phyloP scores from a whole-genome alignment of 2,329 filamentous ascomycete species.

The Tympanopsis confertula region DNA sequence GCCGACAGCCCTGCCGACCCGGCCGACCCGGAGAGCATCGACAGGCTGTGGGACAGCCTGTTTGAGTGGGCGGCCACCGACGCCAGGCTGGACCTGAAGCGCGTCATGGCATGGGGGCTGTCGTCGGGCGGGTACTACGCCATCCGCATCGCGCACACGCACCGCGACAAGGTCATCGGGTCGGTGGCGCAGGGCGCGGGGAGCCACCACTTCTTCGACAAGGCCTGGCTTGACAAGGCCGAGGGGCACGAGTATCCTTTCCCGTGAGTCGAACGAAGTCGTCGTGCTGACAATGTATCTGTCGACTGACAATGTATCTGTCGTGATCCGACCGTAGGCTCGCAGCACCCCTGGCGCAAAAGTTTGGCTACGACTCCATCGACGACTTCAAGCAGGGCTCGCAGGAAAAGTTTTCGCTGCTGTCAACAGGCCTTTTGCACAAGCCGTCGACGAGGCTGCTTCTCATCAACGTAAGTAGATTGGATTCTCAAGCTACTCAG shows the following conservation, averaged over 20 bases:
- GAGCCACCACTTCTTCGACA: slow-evolving; percentile 47
- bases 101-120: slow-evolving; percentile 51
- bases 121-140: slow-evolving; percentile 60
- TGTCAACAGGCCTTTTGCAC: slow-evolving; percentile 45
- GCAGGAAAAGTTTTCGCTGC: slow-evolving; percentile 49
- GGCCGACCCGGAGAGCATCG: slow-evolving; percentile 43
- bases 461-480: slow-evolving; percentile 43
- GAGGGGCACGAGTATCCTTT: slow-evolving; percentile 61
- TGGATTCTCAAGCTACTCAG: not conserved
- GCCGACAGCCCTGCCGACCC: slow-evolving; percentile 56
- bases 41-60: slow-evolving; percentile 51
- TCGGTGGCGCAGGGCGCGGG: slow-evolving; percentile 52
- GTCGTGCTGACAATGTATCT: not conserved
- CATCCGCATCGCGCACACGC: slow-evolving; percentile 57
- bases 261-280: slow-evolving; percentile 17
- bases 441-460: slow-evolving; percentile 43
- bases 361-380: slow-evolving; percentile 46
- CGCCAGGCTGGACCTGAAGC: slow-evolving; percentile 39
- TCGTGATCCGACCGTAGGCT: slow-evolving; percentile 20
- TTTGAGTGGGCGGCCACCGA: slow-evolving; percentile 44
- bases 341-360: slow-evolving; percentile 42
- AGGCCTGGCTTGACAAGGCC: slow-evolving; percentile 46
- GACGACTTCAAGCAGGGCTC: slow-evolving; percentile 41
- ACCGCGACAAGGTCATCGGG: slow-evolving; percentile 38
- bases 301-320: not conserved